These are phyloP conservation scores for Dispira simplex DNA, from an alignment of 192 early-diverging fungal genomes.

Conservation along the genomic window DNA sequence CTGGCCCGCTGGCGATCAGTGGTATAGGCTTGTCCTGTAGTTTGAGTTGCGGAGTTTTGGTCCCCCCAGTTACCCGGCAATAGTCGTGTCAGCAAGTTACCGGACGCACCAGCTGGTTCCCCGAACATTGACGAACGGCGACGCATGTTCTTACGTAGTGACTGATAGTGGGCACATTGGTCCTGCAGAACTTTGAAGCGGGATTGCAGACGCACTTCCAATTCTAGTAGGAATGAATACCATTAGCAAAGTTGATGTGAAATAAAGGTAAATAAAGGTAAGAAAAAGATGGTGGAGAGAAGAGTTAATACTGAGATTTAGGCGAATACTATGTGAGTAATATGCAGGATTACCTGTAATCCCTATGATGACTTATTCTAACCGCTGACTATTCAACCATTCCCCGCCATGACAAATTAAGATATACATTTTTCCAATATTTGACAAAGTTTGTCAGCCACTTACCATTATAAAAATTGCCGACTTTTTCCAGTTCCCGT, in stretches of 20 bases:
- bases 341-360: no score
- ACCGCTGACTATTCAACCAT: no score
- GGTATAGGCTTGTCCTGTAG: neutral
- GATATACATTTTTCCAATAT: neutral
- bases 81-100: neutral
- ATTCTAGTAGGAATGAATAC: neutral
- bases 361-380: no score
- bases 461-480: constrained; percentile 28
- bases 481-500: constrained; percentile 31
- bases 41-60: neutral
- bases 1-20: neutral
- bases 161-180: neutral
- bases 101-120: neutral
- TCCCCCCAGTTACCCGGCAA: neutral
- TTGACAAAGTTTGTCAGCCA: constrained; percentile 6
- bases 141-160: neutral
- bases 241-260: no score
- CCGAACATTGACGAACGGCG: neutral
- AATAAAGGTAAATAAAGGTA: no score
- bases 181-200: neutral
- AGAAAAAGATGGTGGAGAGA: no score
- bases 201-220: neutral
- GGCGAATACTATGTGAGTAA: no score
- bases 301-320: no score
- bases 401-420: no score